Percentiles rank a stretch among this genome's conserved stretches.
These are phyloP conservation scores for Cajanus cajan DNA, from an alignment of 306 rosid genomes.

Conservation along the genomic window DNA sequence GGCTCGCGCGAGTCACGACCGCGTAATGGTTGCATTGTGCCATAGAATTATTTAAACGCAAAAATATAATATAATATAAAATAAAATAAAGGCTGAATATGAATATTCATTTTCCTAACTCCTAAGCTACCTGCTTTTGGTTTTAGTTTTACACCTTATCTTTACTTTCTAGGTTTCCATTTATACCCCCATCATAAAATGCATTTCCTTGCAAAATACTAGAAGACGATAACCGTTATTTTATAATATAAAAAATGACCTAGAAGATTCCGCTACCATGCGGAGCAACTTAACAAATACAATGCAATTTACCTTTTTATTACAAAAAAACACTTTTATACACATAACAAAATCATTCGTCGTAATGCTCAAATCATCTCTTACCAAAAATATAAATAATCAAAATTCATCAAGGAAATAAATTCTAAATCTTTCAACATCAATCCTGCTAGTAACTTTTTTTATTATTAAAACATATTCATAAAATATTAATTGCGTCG, in stretches of 20 bases:
- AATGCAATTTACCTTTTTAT: neutral
- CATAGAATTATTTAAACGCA: neutral
- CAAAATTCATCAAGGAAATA: neutral
- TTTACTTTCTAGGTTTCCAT: neutral
- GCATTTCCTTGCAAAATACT: neutral
- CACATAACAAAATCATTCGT: neutral
- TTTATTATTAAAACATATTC: neutral
- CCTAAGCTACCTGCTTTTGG: neutral
- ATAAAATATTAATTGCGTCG: neutral
- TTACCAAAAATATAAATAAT: neutral
- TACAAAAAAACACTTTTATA: neutral
- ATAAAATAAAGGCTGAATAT: neutral
- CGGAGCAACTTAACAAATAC: neutral
- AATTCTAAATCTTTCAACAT: neutral
- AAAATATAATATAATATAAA: too few species aligned
- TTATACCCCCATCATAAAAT: neutral
- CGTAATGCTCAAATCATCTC: neutral
- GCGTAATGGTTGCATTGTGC: neutral
- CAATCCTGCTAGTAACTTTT: neutral
- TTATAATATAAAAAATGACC: neutral
- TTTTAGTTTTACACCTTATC: neutral
- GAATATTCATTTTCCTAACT: conserved; percentile 11
- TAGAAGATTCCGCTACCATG: neutral
- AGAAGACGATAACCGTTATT: neutral
- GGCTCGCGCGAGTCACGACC: neutral